A percentile compares a stretch with the other conserved stretches of the same genome.
Conservation (phyloP, 345 rosid genomes). For the Gossypium mustelinum region DNA sequence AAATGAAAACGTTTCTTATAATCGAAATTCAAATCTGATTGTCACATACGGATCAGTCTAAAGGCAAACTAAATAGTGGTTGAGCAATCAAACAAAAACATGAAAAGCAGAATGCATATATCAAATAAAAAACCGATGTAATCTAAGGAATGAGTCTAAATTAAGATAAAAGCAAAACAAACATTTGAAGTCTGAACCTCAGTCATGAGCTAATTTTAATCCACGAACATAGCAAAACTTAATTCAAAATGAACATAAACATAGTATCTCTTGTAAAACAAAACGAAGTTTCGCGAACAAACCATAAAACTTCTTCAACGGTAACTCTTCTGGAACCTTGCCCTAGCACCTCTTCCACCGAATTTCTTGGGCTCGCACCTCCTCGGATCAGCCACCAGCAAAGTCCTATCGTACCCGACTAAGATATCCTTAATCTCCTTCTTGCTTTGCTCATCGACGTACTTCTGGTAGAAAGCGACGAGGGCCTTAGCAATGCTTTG, state of each 20-base stretch:
- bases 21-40: not conserved
- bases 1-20: not conserved
- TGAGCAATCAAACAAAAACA: not conserved
- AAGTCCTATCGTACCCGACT: conserved; percentile 76
- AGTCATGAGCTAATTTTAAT: not conserved
- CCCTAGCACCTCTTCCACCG: conserved; percentile 91
- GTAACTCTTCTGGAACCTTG: conserved; percentile 94
- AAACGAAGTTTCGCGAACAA: conserved; percentile 3
- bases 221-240: conserved; percentile 6
- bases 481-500: conserved; percentile 91
- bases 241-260: not conserved
- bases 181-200: not conserved
- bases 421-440: conserved; percentile 86
- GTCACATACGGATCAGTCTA: not conserved
- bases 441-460: conserved; percentile 79
- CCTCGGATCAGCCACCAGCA: conserved; percentile 88
- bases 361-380: conserved; percentile 97
- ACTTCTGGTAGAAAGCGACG: conserved; percentile 83
- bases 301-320: conserved; percentile 42
- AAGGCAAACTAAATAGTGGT: no score
- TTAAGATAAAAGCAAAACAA: not conserved
- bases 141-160: not conserved
- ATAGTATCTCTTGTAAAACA: not conserved
- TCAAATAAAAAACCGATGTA: not conserved
- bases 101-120: not conserved